Evolutionary conservation across 805 yeast genomes (phyloP).

Genomic region (Schwanniomyces vanrijiae): DNA sequence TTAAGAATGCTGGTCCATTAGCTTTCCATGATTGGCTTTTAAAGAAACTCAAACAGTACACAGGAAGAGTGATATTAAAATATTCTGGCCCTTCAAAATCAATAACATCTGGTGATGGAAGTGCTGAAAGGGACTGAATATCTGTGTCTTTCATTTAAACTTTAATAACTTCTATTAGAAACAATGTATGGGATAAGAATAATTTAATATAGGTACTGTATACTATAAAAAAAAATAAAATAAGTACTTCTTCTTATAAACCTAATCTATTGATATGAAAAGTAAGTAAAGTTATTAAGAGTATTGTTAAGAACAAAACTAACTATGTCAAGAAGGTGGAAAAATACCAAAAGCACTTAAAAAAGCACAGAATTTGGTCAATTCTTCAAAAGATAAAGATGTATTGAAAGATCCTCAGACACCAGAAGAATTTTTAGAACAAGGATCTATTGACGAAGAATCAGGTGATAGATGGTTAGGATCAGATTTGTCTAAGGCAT

Average conservation of each 20-base stretch:
- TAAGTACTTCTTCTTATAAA: background rate
- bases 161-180: too few species aligned
- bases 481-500: slow-evolving; percentile 62
- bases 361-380: slow-evolving; percentile 11
- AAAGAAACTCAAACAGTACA: slow-evolving; percentile 9
- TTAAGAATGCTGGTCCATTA: slow-evolving; percentile 10
- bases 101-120: slow-evolving; percentile 6
- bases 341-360: slow-evolving; percentile 17
- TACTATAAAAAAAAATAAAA: background rate
- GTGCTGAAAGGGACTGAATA: slow-evolving; percentile 4
- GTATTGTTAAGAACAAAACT: background rate
- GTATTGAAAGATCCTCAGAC: slow-evolving; percentile 32
- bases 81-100: background rate
- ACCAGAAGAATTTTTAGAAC: slow-evolving; percentile 53
- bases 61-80: slow-evolving; percentile 11
- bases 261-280: slow-evolving; percentile 3
- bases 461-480: slow-evolving; percentile 75
- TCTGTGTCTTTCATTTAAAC: background rate
- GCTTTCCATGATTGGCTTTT: slow-evolving; percentile 8
- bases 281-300: slow-evolving; percentile 5
- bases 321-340: slow-evolving; percentile 6
- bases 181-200: background rate
- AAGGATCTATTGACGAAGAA: slow-evolving; percentile 64
- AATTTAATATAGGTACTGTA: background rate
- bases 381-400: slow-evolving; percentile 5